These are phyloP conservation scores for Secale cereale DNA, from an alignment of 176 grass and related monocot species.

Conservation along the genomic window DNA sequence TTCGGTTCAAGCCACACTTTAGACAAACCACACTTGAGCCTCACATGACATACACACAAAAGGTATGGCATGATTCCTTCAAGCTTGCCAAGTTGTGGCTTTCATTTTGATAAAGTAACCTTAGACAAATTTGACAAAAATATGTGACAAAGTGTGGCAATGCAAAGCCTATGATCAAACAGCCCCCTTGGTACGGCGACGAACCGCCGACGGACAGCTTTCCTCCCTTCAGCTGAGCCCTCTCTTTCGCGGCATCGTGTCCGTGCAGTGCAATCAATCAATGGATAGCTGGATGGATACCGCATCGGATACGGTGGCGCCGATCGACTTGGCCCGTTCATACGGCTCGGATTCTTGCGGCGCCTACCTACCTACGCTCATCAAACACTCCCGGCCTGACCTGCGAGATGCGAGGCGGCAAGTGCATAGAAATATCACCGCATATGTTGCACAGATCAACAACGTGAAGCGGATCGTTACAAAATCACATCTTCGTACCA, in stretches of 20 bases:
- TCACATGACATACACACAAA: too few relatives aligned
- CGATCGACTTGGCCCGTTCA: background rate
- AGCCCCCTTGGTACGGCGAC: too few relatives aligned
- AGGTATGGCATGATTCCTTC: too few relatives aligned
- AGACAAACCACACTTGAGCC: too few relatives aligned
- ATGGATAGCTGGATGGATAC: background rate
- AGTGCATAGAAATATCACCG: too few relatives aligned
- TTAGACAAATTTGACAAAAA: too few relatives aligned
- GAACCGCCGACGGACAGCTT: conserved; percentile 10
- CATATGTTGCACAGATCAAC: background rate
- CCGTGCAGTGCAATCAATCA: background rate
- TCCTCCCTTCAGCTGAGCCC: conserved; percentile 26
- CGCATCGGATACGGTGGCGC: background rate
- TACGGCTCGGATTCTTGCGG: background rate
- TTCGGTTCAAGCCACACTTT: too few relatives aligned
- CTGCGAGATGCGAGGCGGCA: background rate
- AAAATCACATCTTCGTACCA: background rate
- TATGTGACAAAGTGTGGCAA: too few relatives aligned
- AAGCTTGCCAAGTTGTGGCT: too few relatives aligned
- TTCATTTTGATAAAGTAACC: too few relatives aligned
- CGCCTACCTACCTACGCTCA: background rate
- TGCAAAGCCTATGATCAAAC: too few relatives aligned
- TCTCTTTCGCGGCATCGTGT: conserved; percentile 9
- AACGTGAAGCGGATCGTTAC: background rate
- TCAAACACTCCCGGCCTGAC: background rate